Conservation (phyloP, 2,329 filamentous ascomycete genomes). For the Talaromyces marneffei region DNA sequence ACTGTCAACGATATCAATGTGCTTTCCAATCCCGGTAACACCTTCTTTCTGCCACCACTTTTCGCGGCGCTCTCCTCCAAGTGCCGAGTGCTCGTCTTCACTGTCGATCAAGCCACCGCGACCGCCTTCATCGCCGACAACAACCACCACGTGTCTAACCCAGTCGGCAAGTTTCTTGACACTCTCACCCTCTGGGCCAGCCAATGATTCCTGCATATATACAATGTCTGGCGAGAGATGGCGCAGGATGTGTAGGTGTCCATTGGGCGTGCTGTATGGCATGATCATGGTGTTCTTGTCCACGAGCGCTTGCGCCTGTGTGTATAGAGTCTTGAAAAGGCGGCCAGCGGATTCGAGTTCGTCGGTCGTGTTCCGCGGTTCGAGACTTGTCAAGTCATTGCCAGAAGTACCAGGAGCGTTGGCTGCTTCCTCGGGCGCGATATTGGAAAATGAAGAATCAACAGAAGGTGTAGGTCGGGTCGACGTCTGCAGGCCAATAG, state of each 20-base stretch:
- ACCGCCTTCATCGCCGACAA: conserved; percentile 53
- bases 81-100: conserved; percentile 49
- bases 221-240: conserved; percentile 80
- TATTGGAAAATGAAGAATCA: conserved; percentile 82
- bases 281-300: conserved; percentile 82
- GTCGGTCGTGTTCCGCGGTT: conserved; percentile 42
- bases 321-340: conserved; percentile 72
- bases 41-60: conserved; percentile 63
- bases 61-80: conserved; percentile 32
- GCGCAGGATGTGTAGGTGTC: conserved; percentile 79
- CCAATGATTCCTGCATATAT: conserved; percentile 80
- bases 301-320: conserved; percentile 71
- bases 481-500: conserved; percentile 30
- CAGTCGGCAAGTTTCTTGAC: conserved; percentile 62
- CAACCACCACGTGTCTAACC: conserved; percentile 56
- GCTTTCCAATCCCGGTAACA: conserved; percentile 77
- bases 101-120: conserved; percentile 76
- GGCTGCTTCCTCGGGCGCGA: conserved; percentile 62
- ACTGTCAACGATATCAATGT: conserved; percentile 81
- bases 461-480: conserved; percentile 57
- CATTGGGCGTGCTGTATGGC: conserved; percentile 77
- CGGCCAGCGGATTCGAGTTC: conserved; percentile 47
- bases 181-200: conserved; percentile 66
- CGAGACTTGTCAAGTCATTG: conserved; percentile 48
- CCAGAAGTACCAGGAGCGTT: conserved; percentile 38